Base-by-base conservation (phyloP, 2,329 filamentous ascomycete species). In the Alternaria novae-zelandiae region DNA sequence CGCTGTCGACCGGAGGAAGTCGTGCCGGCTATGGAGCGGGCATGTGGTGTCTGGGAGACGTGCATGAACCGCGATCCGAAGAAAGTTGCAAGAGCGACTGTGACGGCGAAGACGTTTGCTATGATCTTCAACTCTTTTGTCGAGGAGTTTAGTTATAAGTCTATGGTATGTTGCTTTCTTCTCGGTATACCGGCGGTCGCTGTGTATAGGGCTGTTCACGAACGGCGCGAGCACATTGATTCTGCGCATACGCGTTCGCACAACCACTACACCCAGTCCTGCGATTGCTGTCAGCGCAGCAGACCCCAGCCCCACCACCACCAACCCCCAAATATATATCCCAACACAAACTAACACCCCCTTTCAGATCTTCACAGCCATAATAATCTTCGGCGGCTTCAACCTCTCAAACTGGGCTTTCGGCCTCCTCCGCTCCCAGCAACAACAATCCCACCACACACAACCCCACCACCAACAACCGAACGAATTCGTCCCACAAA, bases 101-200 rank as follows among this genome's bases (percentile, higher is more conserved):
- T 97, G 43, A 93, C 91, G 17, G 94, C 93, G 6, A 91, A 92
- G 74, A 96, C 94, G 25, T 91, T 97, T 76, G 95, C 95, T 1
- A 89, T 93, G 75, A 97, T 99, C 44, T 90, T 98, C 80, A 97
- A 98, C 78, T 91, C 91, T 73, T 97, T 98, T 78, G 90, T 97
- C 5, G 93, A 97, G 72, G 90, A 92, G 6, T 94, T 98, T 79
- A 93, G 91, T 67, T 91, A 93, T 80, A 97, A 97, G 80, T 87
- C 89, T 11, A 90, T 92, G 85, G 88, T 89, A 84, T 66, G 61
- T 73, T 49, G 23, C 64, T 49, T 20, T 67, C 30, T 26, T 72
- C 49, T 53, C 49, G 21, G 21, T 36, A 13, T 6, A 4, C 20
- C 12, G 20, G 21, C 44, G 13, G 7, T 20, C 20, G 12, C 17